Conservation (phyloP, 23 red algal species). For the Pyropia yezoensis region DNA sequence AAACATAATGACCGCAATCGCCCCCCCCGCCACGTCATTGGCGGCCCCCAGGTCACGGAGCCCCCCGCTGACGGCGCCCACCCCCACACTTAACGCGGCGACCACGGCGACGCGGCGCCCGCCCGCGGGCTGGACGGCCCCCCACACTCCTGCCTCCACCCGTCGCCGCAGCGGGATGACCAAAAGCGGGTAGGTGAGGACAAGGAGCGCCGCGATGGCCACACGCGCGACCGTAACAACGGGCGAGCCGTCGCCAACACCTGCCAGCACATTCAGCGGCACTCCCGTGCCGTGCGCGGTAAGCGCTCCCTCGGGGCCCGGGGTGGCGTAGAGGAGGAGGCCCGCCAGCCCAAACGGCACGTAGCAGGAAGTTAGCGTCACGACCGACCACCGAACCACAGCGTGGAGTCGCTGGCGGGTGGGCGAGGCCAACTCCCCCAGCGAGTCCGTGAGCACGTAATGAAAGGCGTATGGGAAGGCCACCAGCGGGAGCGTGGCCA, state of each 20-base stretch:
- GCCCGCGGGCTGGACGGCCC: too few species aligned
- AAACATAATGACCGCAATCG: conserved; percentile 77
- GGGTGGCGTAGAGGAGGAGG: conserved; percentile 29
- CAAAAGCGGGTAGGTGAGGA: conserved; percentile 70
- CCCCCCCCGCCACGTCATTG: conserved; percentile 64
- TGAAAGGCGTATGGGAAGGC: conserved; percentile 70
- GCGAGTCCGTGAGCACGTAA: conserved; percentile 72
- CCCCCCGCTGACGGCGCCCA: conserved; percentile 18
- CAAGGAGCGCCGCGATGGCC: conserved; percentile 46
- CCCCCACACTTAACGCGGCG: conserved; percentile 21
- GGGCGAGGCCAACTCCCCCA: conserved; percentile 46
- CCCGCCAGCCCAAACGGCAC: conserved; percentile 45
- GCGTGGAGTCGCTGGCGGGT: conserved; percentile 33
- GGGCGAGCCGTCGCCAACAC: conserved; percentile 23
- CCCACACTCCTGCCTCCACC: conserved; percentile 12
- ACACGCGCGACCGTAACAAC: conserved; percentile 47
- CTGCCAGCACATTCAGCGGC: conserved; percentile 38
- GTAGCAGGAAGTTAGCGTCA: conserved; percentile 53
- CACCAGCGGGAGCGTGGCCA: conserved; percentile 56
- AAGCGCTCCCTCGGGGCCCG: too few species aligned
- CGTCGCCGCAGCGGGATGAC: conserved; percentile 72
- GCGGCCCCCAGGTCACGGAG: conserved; percentile 55
- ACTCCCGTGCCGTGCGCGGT: conserved; percentile 14
- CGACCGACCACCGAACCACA: conserved; percentile 27
- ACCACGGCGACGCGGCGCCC: conserved; percentile 17